Conservation (phyloP, 257 asterid species). For the Solanum neorickii region DNA sequence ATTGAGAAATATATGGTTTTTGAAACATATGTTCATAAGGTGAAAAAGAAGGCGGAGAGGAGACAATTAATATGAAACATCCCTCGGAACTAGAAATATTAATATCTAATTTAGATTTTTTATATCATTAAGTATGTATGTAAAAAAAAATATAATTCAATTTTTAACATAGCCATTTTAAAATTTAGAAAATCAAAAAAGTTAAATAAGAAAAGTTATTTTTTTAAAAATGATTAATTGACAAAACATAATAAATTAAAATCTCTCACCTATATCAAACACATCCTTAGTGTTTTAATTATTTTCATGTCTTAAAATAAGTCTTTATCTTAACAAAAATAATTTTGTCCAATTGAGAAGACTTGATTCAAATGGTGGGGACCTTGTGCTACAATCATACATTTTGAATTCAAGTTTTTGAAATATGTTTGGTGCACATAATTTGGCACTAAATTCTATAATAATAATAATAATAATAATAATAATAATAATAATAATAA, state of each 20-base stretch:
- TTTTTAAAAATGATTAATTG: too few species aligned
- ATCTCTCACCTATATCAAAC: not conserved
- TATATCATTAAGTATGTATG: not conserved
- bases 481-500: not conserved
- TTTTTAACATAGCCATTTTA: not conserved
- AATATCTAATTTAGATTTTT: too few species aligned
- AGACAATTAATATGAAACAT: not conserved
- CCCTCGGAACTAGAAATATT: not conserved
- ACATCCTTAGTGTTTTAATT: not conserved
- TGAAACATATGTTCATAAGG: not conserved
- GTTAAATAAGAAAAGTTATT: too few species aligned
- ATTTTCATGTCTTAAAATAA: too few species aligned
- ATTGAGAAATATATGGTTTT: too few species aligned
- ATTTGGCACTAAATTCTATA: conserved; percentile 36
- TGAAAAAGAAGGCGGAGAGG: not conserved
- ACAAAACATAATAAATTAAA: not conserved
- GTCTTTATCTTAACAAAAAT: too few species aligned
- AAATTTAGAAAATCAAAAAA: not conserved
- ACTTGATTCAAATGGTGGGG: conserved; percentile 16
- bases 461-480: not conserved
- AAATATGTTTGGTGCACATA: conserved; percentile 16
- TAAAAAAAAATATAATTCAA: not conserved
- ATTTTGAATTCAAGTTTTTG: not conserved
- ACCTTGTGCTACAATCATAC: conserved; percentile 24
- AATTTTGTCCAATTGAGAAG: not conserved